A percentile compares a stretch with the other conserved stretches of the same genome.
phyloP scores from a whole-genome alignment of 495 filamentous ascomycete species.

The Parathielavia appendiculata region DNA sequence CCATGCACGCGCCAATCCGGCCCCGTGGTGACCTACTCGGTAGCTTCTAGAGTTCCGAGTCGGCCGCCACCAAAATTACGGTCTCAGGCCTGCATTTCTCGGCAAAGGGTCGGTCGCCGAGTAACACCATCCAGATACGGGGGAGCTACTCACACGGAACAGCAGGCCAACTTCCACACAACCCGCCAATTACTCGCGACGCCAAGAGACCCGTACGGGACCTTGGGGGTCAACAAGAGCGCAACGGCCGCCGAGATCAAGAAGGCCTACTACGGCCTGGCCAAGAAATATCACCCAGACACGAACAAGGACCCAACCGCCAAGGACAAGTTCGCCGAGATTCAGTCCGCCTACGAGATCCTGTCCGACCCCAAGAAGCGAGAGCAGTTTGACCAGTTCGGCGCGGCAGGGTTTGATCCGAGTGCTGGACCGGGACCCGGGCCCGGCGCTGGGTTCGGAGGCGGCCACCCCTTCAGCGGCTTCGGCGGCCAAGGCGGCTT shows the following conservation, averaged over 20 bases:
- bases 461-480: constrained; percentile 52
- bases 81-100: background rate
- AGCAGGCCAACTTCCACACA: constrained; percentile 57
- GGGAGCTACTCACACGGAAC: background rate
- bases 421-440: constrained; percentile 60
- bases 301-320: constrained; percentile 90
- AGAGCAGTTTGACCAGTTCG: constrained; percentile 84
- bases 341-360: constrained; percentile 87
- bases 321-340: constrained; percentile 90
- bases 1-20: constrained; percentile 20
- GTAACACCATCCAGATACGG: background rate
- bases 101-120: constrained; percentile 19
- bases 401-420: constrained; percentile 82
- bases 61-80: constrained; percentile 8
- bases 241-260: constrained; percentile 88
- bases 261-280: constrained; percentile 94
- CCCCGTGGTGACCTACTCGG: constrained; percentile 17
- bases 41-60: constrained; percentile 12
- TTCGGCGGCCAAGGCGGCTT: constrained; percentile 58
- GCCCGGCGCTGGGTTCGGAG: constrained; percentile 61
- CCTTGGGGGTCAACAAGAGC: constrained; percentile 74
- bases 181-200: constrained; percentile 54
- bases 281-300: constrained; percentile 98
- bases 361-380: constrained; percentile 88
- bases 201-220: constrained; percentile 75